phyloP scores from a whole-genome alignment of 176 grass and related monocot species.

The Areca catechu region DNA sequence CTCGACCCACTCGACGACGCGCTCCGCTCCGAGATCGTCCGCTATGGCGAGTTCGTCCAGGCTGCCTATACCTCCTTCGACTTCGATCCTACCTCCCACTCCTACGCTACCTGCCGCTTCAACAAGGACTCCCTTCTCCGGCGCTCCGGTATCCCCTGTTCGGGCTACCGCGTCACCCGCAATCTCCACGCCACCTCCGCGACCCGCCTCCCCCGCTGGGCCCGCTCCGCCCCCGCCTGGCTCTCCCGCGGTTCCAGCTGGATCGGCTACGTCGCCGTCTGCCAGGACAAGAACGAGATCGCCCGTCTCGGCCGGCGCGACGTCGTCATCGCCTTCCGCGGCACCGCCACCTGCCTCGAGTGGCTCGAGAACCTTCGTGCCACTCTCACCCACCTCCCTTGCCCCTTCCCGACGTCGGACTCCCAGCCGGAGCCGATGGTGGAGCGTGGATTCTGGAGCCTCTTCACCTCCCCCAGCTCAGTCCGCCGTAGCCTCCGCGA shows the following conservation, averaged over 20 bases:
- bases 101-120: slow-evolving; percentile 38
- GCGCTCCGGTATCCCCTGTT: slow-evolving; percentile 13
- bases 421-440: slow-evolving; percentile 17
- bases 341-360: slow-evolving; percentile 34
- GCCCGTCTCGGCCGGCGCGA: slow-evolving; percentile 36
- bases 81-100: slow-evolving; percentile 15
- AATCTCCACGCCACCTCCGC: slow-evolving; percentile 36
- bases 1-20: slow-evolving; percentile 35
- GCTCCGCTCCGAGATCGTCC: slow-evolving; percentile 37
- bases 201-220: slow-evolving; percentile 15
- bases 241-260: slow-evolving; percentile 30
- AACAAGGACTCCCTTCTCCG: slow-evolving; percentile 24
- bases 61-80: slow-evolving; percentile 39
- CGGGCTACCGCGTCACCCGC: slow-evolving; percentile 30
- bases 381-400: slow-evolving; percentile 18
- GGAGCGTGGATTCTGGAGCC: slow-evolving; percentile 39
- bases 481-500: slow-evolving; percentile 22
- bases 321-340: slow-evolving; percentile 40
- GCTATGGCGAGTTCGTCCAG: slow-evolving; percentile 42
- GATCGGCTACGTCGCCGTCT: slow-evolving; percentile 49
- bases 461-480: slow-evolving; percentile 27
- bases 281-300: slow-evolving; percentile 37
- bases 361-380: slow-evolving; percentile 39
- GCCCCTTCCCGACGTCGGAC: background rate
- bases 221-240: background rate